Conservation (phyloP, 345 rosid genomes). For the Eucalyptus tenuipes region DNA sequence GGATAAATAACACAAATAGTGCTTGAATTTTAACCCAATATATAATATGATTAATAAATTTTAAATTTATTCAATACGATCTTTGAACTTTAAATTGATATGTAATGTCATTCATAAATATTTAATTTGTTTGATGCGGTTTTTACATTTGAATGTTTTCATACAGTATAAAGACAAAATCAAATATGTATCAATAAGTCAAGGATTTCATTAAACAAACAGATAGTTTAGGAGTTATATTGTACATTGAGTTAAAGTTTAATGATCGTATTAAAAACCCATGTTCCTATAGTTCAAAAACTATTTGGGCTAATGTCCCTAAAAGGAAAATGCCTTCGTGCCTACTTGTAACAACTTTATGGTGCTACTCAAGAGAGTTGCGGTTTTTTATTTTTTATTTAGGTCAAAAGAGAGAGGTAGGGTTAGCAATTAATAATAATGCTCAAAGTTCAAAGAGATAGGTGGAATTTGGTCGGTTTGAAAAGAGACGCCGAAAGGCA, state of each 20-base stretch:
- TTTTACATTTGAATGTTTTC: too few species aligned
- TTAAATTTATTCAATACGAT: rapidly evolving
- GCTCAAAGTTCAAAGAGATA: neutral
- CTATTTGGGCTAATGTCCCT: neutral
- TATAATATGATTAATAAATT: too few species aligned
- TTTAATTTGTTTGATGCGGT: rapidly evolving
- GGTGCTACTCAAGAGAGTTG: neutral
- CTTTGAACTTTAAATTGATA: rapidly evolving
- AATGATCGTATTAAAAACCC: too few species aligned
- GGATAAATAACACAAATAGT: too few species aligned
- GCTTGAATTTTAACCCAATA: rapidly evolving
- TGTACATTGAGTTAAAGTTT: too few species aligned
- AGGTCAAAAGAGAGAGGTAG: neutral
- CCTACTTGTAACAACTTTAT: neutral
- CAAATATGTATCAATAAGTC: too few species aligned
- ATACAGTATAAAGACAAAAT: too few species aligned
- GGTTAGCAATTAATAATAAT: neutral
- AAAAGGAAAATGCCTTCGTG: neutral
- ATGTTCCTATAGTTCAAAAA: too few species aligned
- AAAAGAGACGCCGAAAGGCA: neutral
- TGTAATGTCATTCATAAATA: too few species aligned
- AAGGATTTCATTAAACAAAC: too few species aligned
- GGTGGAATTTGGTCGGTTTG: neutral
- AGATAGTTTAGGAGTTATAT: rapidly evolving
- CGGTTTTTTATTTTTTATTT: neutral